Evolutionary conservation across 805 yeast genomes (phyloP).

Genomic region (Zygoascus flipseniorum): DNA sequence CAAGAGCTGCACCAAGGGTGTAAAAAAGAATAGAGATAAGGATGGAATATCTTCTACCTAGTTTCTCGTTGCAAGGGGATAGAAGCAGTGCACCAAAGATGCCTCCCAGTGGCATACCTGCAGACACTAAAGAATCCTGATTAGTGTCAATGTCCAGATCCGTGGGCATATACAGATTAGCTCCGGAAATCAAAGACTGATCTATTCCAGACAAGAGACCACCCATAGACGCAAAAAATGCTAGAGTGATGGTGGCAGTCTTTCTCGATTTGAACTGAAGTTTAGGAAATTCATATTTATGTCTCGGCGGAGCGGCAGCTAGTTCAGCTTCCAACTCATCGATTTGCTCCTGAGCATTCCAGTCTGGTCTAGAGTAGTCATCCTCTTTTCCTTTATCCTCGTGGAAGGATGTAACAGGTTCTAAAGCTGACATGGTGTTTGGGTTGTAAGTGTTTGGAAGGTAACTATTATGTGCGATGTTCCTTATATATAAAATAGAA

Average conservation of each 20-base stretch:
- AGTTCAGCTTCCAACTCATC: slow-evolving; percentile 5
- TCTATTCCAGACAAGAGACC: slow-evolving; percentile 61
- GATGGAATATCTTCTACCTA: slow-evolving; percentile 23
- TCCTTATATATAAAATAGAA: too few species aligned
- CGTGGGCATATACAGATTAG: slow-evolving; percentile 41
- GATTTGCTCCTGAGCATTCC: slow-evolving; percentile 1
- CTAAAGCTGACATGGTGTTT: too few species aligned
- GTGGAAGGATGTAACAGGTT: too few species aligned
- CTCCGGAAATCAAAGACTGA: slow-evolving; percentile 61
- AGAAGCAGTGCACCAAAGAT: slow-evolving; percentile 13
- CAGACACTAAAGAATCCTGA: slow-evolving; percentile 45
- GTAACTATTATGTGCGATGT: too few species aligned
- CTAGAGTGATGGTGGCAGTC: slow-evolving; percentile 42
- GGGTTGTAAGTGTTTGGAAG: too few species aligned
- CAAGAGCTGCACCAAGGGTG: slow-evolving; percentile 23
- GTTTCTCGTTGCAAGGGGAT: slow-evolving; percentile 7
- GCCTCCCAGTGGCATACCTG: slow-evolving; percentile 50
- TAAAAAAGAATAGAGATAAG: slow-evolving; percentile 38
- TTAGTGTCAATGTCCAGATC: slow-evolving; percentile 34
- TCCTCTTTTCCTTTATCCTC: too few species aligned
- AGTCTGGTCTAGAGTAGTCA: too few species aligned
- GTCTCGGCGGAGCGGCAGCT: slow-evolving; percentile 3
- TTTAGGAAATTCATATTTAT: background rate
- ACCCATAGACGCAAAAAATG: slow-evolving; percentile 51
- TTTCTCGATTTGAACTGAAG: slow-evolving; percentile 36